phyloP scores from a whole-genome alignment of 208 protist species.

The Plasmodiophora brassicae region DNA sequence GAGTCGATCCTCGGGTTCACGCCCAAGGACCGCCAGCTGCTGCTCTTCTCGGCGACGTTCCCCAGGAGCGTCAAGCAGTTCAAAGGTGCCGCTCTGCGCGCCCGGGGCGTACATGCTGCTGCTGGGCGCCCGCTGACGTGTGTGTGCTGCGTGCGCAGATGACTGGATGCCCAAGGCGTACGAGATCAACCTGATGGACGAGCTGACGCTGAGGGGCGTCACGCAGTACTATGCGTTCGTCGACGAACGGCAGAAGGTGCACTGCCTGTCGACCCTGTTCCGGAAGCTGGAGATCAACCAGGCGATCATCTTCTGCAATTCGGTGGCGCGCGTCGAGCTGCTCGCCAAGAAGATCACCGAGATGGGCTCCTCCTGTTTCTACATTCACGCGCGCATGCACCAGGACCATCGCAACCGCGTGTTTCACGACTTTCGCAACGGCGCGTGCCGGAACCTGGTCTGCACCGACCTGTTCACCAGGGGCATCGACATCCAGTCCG shows the following conservation, averaged over 20 bases:
- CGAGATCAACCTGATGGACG: slow-evolving; percentile 96
- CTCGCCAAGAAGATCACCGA: slow-evolving; percentile 98
- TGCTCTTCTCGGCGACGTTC: slow-evolving; percentile 98
- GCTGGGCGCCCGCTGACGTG: too few relatives aligned
- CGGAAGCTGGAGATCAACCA: slow-evolving; percentile 98
- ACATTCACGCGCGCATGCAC: slow-evolving; percentile 98
- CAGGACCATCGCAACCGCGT: slow-evolving; percentile 94
- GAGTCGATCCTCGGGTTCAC: slow-evolving; percentile 84
- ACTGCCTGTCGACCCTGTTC: slow-evolving; percentile 98
- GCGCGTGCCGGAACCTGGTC: slow-evolving; percentile 93
- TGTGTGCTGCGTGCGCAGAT: too few relatives aligned
- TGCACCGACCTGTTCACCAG: slow-evolving; percentile 98
- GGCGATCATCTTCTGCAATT: slow-evolving; percentile 99
- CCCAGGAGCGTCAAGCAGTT: slow-evolving; percentile 88
- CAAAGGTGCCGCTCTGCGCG: too few relatives aligned
- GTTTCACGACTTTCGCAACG: slow-evolving; percentile 97
- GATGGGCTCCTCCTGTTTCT: slow-evolving; percentile 93
- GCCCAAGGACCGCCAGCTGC: slow-evolving; percentile 79
- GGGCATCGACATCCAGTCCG: slow-evolving; percentile 96
- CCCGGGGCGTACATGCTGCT: too few relatives aligned
- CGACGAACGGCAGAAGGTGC: slow-evolving; percentile 96
- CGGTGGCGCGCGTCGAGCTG: slow-evolving; percentile 94
- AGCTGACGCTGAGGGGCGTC: slow-evolving; percentile 84
- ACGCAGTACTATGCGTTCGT: slow-evolving; percentile 99
- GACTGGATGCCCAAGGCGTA: slow-evolving; percentile 84